Conservation (phyloP, 1,284 basidiomycete species). For the Puccinia hordei region DNA sequence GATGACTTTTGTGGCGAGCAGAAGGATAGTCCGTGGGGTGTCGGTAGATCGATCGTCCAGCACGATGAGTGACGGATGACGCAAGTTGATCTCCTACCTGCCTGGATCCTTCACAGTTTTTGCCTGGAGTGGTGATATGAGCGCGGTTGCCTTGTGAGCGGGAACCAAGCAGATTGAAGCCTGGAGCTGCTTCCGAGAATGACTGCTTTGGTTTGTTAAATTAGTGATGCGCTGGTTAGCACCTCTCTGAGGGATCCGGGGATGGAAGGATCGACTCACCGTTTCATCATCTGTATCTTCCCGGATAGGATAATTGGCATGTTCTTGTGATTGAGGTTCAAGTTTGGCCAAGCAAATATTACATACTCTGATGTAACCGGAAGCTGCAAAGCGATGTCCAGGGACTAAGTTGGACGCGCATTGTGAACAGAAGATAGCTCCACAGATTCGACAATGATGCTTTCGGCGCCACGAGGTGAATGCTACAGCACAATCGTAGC, state of each 20-base stretch:
- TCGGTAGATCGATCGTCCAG: neutral
- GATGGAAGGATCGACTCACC: conserved; percentile 13
- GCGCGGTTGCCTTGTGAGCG: conserved; percentile 29
- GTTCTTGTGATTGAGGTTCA: conserved; percentile 34
- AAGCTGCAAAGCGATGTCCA: conserved; percentile 56
- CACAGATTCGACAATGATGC: conserved; percentile 91
- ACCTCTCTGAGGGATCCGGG: neutral
- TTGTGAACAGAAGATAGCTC: conserved; percentile 60
- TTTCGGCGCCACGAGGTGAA: conserved; percentile 91
- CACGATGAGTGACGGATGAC: neutral
- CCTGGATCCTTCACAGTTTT: conserved; percentile 2
- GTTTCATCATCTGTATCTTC: conserved; percentile 46
- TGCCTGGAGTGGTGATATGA: conserved; percentile 11
- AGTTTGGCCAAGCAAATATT: conserved; percentile 59
- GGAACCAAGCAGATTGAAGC: conserved; percentile 33
- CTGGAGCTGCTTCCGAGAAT: conserved; percentile 25
- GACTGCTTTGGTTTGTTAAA: conserved; percentile 11
- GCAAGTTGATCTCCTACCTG: conserved; percentile 16
- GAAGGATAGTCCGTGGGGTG: conserved; percentile 1
- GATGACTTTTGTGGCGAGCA: conserved; percentile 5
- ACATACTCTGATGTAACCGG: conserved; percentile 58
- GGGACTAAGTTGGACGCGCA: conserved; percentile 59
- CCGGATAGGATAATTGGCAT: conserved; percentile 2
- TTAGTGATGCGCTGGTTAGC: neutral
- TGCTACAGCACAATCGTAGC: conserved; percentile 85